phyloP scores from a whole-genome alignment of 2,329 filamentous ascomycete species.

The Elsinoe ampelina region DNA sequence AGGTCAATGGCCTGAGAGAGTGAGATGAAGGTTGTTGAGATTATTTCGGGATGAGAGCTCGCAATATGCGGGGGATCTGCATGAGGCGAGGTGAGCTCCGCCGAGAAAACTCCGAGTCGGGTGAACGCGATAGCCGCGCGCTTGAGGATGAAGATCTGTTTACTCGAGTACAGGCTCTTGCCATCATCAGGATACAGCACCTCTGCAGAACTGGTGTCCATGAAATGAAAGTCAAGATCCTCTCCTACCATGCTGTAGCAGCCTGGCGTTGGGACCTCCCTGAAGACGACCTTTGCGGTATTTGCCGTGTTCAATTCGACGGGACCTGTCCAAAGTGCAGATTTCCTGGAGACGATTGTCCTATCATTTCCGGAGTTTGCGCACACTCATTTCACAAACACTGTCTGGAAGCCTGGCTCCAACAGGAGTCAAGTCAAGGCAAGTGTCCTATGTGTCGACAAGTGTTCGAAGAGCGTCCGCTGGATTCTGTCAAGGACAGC shows the following conservation, averaged over 20 bases:
- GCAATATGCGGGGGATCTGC: constrained; percentile 5
- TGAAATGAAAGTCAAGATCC: constrained; percentile 88
- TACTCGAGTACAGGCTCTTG: not conserved
- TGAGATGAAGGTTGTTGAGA: not conserved
- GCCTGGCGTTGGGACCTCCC: constrained; percentile 98
- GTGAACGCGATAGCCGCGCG: not conserved
- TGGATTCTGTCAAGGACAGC: not conserved
- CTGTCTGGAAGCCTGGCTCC: constrained; percentile 92
- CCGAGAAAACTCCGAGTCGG: constrained; percentile 4
- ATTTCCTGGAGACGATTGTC: constrained; percentile 93
- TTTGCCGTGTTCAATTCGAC: constrained; percentile 96
- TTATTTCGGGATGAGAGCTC: constrained; percentile 9
- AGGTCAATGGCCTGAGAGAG: constrained; percentile 8
- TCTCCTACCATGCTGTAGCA: constrained; percentile 85
- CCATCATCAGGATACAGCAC: not conserved
- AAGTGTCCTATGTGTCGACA: constrained; percentile 95
- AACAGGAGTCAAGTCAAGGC: constrained; percentile 84
- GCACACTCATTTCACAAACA: constrained; percentile 99
- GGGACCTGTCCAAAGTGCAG: constrained; percentile 97
- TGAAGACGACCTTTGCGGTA: constrained; percentile 85
- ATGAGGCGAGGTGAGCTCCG: not conserved
- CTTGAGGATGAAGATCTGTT: constrained; percentile 9
- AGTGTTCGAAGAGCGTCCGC: constrained; percentile 3
- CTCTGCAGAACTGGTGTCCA: not conserved
- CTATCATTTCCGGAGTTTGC: constrained; percentile 85